Conservation (phyloP, 2,329 filamentous ascomycete species). For the Arthrobotrys musiformis region DNA sequence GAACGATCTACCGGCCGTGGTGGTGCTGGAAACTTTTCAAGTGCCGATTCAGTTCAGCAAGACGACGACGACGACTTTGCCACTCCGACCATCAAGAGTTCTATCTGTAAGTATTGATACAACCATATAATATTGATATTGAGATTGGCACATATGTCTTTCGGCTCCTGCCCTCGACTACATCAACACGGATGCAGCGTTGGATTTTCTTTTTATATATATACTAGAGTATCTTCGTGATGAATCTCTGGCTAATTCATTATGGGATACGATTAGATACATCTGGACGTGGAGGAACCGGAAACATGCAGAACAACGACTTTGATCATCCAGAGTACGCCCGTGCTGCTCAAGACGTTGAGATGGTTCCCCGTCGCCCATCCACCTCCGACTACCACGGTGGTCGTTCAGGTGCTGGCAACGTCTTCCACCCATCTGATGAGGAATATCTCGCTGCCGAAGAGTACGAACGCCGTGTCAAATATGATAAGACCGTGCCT, state of each 20-base stretch:
- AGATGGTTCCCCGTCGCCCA: constrained; percentile 69
- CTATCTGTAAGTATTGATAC: constrained; percentile 69
- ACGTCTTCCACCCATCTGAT: constrained; percentile 69
- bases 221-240: not conserved
- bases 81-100: constrained; percentile 83
- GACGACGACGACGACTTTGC: constrained; percentile 71
- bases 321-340: constrained; percentile 74
- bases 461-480: constrained; percentile 58
- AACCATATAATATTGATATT: not conserved
- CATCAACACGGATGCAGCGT: not conserved
- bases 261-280: constrained; percentile 28
- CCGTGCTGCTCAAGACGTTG: constrained; percentile 83
- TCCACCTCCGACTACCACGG: constrained; percentile 73
- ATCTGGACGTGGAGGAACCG: constrained; percentile 62
- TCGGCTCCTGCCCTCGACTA: not conserved
- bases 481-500: constrained; percentile 57
- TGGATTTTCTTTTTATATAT: constrained; percentile 22
- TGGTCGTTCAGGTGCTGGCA: constrained; percentile 80
- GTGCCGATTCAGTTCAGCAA: constrained; percentile 60
- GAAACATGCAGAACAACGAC: constrained; percentile 86
- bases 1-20: constrained; percentile 58
- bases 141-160: not conserved
- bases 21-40: constrained; percentile 66
- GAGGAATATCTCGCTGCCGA: constrained; percentile 64
- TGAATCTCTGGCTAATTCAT: constrained; percentile 10